These are phyloP conservation scores for Fusarium lyarnte DNA, from an alignment of 2,329 filamentous ascomycete genomes.

Conservation along the genomic window DNA sequence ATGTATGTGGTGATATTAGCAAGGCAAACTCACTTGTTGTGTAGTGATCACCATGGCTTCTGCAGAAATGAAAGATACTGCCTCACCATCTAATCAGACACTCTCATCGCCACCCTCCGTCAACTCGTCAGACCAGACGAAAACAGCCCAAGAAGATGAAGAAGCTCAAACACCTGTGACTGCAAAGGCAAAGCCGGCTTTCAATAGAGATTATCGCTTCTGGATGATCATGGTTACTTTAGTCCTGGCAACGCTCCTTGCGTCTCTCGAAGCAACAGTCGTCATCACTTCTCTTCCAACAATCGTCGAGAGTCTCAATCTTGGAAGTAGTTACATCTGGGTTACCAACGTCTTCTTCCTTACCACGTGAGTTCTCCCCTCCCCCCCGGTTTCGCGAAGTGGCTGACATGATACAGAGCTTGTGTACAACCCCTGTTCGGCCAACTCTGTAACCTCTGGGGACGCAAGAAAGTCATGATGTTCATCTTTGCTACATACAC, in stretches of 20 bases:
- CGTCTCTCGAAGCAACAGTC: conserved; percentile 39
- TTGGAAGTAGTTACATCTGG: conserved; percentile 44
- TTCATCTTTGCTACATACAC: conserved; percentile 57
- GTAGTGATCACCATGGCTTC: not conserved
- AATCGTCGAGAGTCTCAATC: conserved; percentile 35
- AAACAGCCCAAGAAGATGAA: not conserved
- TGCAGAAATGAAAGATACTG: not conserved
- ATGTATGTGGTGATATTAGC: not conserved
- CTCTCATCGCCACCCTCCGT: not conserved
- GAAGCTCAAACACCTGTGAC: not conserved
- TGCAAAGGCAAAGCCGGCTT: not conserved
- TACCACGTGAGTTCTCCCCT: conserved; percentile 9
- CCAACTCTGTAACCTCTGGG: conserved; percentile 63
- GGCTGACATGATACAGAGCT: conserved; percentile 17
- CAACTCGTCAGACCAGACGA: not conserved
- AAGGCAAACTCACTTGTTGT: fast-evolving
- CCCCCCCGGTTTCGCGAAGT: fast-evolving
- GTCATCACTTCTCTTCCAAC: conserved; percentile 43
- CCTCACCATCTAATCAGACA: not conserved
- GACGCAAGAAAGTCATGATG: conserved; percentile 56
- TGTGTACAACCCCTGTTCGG: conserved; percentile 59
- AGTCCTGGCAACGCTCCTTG: conserved; percentile 33
- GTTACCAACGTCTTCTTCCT: conserved; percentile 44
- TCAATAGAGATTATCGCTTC: conserved; percentile 38
- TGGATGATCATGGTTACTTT: conserved; percentile 43